Conservation (phyloP, 2,329 filamentous ascomycete genomes). For the Aspergillus sp. region DNA sequence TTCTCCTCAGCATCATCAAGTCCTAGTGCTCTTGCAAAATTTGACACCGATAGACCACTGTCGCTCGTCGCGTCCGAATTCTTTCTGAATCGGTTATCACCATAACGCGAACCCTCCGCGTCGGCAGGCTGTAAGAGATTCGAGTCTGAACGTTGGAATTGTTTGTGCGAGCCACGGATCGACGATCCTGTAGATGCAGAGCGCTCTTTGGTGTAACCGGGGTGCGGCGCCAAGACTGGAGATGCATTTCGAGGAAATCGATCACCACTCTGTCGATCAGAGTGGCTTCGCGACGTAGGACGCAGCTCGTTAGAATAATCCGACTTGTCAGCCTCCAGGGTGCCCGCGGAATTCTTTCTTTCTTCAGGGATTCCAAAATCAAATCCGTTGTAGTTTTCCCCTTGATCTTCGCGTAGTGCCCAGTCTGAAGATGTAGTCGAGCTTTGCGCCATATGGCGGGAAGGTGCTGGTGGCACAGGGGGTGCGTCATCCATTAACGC, state of each 20-base stretch:
- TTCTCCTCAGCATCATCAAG: conserved; percentile 55
- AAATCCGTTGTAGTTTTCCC: conserved; percentile 18
- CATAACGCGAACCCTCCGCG: too few relatives aligned
- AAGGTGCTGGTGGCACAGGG: conserved; percentile 25
- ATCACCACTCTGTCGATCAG: too few relatives aligned
- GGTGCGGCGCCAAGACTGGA: too few relatives aligned
- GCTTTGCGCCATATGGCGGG: not conserved
- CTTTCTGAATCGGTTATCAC: conserved; percentile 9
- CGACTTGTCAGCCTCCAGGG: too few relatives aligned
- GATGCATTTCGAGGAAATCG: too few relatives aligned
- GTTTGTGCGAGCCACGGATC: too few relatives aligned
- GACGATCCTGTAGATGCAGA: too few relatives aligned
- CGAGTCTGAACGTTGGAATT: too few relatives aligned
- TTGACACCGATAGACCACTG: conserved; percentile 31
- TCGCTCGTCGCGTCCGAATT: conserved; percentile 26
- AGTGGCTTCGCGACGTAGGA: not conserved
- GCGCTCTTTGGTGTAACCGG: too few relatives aligned
- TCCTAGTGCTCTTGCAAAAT: conserved; percentile 34
- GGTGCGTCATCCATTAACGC: conserved; percentile 28
- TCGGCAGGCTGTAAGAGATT: too few relatives aligned
- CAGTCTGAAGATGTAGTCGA: conserved; percentile 9
- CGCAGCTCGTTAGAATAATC: not conserved
- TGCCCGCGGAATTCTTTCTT: not conserved
- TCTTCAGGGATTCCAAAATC: conserved; percentile 21
- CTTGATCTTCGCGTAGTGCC: not conserved